Conservation (phyloP, 371 early-diverging fungal species). For the Phascolomyces articulosus region DNA sequence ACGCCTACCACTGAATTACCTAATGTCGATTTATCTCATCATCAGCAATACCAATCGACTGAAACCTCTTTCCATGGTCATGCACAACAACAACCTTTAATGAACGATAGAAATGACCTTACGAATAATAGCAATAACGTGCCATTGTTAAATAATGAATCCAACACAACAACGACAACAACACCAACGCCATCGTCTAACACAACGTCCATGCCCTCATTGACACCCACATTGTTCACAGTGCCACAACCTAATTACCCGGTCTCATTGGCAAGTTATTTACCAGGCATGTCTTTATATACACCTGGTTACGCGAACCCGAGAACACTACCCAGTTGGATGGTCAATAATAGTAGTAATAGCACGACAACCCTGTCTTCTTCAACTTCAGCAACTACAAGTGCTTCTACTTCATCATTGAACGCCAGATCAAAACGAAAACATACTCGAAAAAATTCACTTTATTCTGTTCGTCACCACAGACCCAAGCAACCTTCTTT, state of each 20-base stretch:
- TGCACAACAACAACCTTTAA: too few species aligned
- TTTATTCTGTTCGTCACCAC: conserved; percentile 13
- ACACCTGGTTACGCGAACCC: conserved; percentile 9
- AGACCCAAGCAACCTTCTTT: conserved; percentile 5
- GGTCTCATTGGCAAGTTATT: conserved; percentile 8
- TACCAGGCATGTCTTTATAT: conserved; percentile 6
- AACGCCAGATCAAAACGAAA: conserved; percentile 8
- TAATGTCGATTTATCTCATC: neutral
- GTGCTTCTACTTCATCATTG: neutral
- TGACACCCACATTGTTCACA: too few species aligned
- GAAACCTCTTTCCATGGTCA: conserved; percentile 1
- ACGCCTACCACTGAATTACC: conserved; percentile 2
- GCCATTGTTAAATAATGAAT: too few species aligned
- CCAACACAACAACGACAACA: neutral
- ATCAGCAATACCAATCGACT: neutral
- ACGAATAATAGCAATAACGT: too few species aligned
- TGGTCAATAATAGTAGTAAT: neutral
- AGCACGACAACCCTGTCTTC: too few species aligned
- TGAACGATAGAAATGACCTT: too few species aligned
- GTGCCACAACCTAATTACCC: neutral
- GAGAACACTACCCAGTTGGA: conserved; percentile 11
- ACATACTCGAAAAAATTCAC: conserved; percentile 8
- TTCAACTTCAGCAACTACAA: too few species aligned
- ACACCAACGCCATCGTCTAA: neutral
- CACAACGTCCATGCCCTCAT: neutral